Evolutionary conservation across 2,329 filamentous ascomycete genomes (phyloP), one percentile per base, ranked within the genome.

Genomic region (Epicoccum nigrum): DNA sequence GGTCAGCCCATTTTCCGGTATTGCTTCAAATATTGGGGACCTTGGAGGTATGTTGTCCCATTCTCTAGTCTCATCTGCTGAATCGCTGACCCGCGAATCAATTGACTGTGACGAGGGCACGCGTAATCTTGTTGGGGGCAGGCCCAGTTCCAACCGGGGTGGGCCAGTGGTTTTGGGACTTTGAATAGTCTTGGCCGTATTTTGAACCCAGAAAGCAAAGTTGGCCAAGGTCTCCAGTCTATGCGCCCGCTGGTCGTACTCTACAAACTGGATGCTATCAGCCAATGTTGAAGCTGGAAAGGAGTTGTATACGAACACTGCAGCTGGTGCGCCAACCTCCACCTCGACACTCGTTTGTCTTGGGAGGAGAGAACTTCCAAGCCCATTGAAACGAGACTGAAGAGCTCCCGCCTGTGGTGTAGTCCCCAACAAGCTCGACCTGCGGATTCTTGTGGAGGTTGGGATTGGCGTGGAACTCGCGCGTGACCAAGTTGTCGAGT

Each of bases 361-460:
- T 96, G 30, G 94, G 94, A 7, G 94, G 90, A 69, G 89, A 91
- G 92, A 93, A 99, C 79, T 88, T 94, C 94, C 94, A 99, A 7
- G 88, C 87, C 92, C 93, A 99, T 59, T 93, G 88, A 69, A 97
- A 97, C 27, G 91, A 86, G 23, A 96, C 87, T 1, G 90, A 93
- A 6, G 88, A 79, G 65, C 81, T 90, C n/a, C 93, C 92, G 25
- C 83, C 86, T 0, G 94, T 99, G 2, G 84, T 83, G 69, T 89
- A 97, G 71, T 96, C 92, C 3, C 94, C 94, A n/a, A 99, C 87
- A 35, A 97, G 81, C 67, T 95, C 89, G 31, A 99, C 94, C 69
- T 97, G 97, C 46, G 92, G 83, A 69, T 97, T 97, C 72, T 96
- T 97, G 78, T 99, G 94, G 48, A 99, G 79, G 68, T 99, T 99